Evolutionary conservation across 768 basidiomycete genomes (phyloP).

Genomic region (Austroboletus eburneus): DNA sequence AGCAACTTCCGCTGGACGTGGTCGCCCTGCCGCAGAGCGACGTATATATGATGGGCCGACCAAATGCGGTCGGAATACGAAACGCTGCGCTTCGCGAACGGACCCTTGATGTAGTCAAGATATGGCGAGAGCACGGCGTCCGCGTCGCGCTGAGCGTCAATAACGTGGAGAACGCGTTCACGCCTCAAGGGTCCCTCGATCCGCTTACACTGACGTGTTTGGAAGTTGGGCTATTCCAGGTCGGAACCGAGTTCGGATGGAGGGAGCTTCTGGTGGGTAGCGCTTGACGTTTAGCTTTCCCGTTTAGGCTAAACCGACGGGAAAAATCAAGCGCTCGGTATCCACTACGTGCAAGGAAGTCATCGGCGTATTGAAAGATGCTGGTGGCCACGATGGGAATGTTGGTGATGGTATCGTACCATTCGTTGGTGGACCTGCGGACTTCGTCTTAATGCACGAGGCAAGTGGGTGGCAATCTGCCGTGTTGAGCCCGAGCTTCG

Average conservation of each 20-base stretch:
- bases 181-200: constrained; percentile 62
- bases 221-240: constrained; percentile 56
- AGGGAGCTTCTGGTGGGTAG: constrained; percentile 44
- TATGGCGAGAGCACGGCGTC: constrained; percentile 42
- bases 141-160: constrained; percentile 57
- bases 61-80: constrained; percentile 13
- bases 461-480: constrained; percentile 41
- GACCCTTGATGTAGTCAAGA: constrained; percentile 51
- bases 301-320: constrained; percentile 2
- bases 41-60: constrained; percentile 63
- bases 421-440: constrained; percentile 42
- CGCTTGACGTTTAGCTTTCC: not conserved
- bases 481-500: constrained; percentile 43
- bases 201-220: constrained; percentile 57
- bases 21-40: constrained; percentile 62
- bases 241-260: constrained; percentile 45
- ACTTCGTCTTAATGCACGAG: constrained; percentile 58
- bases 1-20: constrained; percentile 46
- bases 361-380: constrained; percentile 33
- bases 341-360: constrained; percentile 50
- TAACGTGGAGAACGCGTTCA: constrained; percentile 66
- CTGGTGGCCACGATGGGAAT: not conserved
- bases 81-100: constrained; percentile 41
- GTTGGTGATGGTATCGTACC: constrained; percentile 30
- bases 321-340: constrained; percentile 42